Percentiles rank a stretch among this genome's conserved stretches.
These are phyloP conservation scores for Phytophthora pluvialis DNA, from an alignment of 352 stramenopile species.

Conservation along the genomic window DNA sequence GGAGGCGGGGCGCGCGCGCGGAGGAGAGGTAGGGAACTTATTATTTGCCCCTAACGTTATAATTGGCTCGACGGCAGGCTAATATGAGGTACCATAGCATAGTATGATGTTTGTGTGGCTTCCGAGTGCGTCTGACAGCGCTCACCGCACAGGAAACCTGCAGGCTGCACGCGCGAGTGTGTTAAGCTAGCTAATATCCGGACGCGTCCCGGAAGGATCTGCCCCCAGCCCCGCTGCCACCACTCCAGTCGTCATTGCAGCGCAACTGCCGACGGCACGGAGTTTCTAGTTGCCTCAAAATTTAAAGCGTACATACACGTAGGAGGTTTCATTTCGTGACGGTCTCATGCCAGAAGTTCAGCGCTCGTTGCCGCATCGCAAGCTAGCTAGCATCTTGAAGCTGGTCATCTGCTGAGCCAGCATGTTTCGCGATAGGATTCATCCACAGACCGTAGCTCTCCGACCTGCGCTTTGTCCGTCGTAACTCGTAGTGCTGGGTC, in stretches of 20 bases:
- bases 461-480: slow-evolving; percentile 19
- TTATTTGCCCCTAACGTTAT: slow-evolving; percentile 44
- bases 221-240: slow-evolving; percentile 7
- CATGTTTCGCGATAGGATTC: slow-evolving; percentile 22
- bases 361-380: slow-evolving; percentile 10
- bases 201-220: slow-evolving; percentile 16
- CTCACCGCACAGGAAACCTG: slow-evolving; percentile 4
- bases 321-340: slow-evolving; percentile 15
- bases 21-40: slow-evolving; percentile 34
- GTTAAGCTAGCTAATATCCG: slow-evolving; percentile 15
- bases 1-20: slow-evolving; percentile 3
- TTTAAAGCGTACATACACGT: slow-evolving; percentile 25
- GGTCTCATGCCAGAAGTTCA: slow-evolving; percentile 18
- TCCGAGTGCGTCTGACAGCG: slow-evolving; percentile 9
- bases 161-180: slow-evolving; percentile 17
- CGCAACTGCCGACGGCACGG: slow-evolving; percentile 1
- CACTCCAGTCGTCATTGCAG: slow-evolving; percentile 18
- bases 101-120: slow-evolving; percentile 20
- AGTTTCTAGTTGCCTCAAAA: slow-evolving; percentile 18
- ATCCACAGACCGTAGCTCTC: slow-evolving; percentile 24
- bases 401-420: slow-evolving; percentile 10
- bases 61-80: slow-evolving; percentile 47
- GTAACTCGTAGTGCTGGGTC: slow-evolving; percentile 5
- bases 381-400: background rate
- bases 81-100: slow-evolving; percentile 51